A percentile compares a stretch with the other conserved stretches of the same genome.
Conservation (phyloP, 331 rosid species). For the Malus hybrid region DNA sequence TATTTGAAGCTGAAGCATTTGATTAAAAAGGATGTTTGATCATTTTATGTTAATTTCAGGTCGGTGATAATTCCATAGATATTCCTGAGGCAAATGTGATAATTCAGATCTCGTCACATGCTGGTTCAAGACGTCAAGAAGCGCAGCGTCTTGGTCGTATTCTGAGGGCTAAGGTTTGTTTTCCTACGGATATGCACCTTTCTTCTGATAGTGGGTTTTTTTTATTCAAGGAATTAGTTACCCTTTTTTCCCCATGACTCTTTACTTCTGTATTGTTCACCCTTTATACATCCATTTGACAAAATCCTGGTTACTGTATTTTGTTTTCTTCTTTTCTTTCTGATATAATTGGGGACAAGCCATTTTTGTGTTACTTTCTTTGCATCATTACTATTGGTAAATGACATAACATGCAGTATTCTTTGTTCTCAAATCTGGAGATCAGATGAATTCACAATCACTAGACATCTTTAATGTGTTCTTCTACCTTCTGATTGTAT, state of each 20-base stretch:
- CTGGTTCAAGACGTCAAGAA: slow-evolving; percentile 98
- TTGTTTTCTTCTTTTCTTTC: too few relatives aligned
- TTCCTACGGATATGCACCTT: not conserved
- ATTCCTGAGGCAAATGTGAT: slow-evolving; percentile 97
- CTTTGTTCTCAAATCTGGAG: not conserved
- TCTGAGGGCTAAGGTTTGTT: slow-evolving; percentile 92
- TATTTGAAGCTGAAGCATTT: not conserved
- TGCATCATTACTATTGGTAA: not conserved
- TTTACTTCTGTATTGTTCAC: too few relatives aligned
- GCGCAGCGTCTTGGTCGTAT: slow-evolving; percentile 97
- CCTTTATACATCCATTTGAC: too few relatives aligned
- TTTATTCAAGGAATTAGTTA: too few relatives aligned
- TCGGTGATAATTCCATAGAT: slow-evolving; percentile 93
- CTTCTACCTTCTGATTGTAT: slow-evolving; percentile 21
- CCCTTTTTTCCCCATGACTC: too few relatives aligned
- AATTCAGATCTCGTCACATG: slow-evolving; percentile 96
- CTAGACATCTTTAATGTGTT: slow-evolving; percentile 1
- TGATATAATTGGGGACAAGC: too few relatives aligned
- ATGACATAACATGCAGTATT: not conserved
- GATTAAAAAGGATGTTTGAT: not conserved
- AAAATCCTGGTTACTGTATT: too few relatives aligned
- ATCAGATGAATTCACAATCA: not conserved
- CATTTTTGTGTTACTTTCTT: not conserved
- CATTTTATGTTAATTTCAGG: slow-evolving; percentile 41
- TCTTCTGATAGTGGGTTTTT: not conserved